Percentiles rank a stretch among this genome's conserved stretches.
These are phyloP conservation scores for Ballota nigra DNA, from an alignment of 257 asterid genomes.

Conservation along the genomic window DNA sequence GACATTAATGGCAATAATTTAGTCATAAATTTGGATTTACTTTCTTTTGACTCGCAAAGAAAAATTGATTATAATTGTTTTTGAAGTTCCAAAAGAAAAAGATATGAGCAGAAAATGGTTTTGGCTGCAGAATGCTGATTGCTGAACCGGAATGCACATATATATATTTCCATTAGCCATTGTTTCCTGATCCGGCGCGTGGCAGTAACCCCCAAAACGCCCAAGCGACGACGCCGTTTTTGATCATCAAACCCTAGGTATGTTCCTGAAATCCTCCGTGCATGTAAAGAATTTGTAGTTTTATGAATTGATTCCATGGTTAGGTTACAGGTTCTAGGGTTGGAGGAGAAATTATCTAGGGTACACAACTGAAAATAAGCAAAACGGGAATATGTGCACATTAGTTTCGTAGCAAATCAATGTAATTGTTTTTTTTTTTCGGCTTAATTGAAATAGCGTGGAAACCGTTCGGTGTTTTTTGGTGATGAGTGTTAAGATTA, in stretches of 20 bases:
- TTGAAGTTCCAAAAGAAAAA: neutral
- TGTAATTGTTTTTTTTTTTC: neutral
- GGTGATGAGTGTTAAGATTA: too few species aligned
- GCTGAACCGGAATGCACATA: neutral
- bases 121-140: neutral
- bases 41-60: constrained; percentile 2
- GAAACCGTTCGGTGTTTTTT: constrained; percentile 6
- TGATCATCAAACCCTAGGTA: constrained; percentile 28
- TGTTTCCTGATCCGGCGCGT: constrained; percentile 23
- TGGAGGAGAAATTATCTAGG: constrained; percentile 28
- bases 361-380: constrained; percentile 1
- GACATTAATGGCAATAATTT: neutral
- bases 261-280: constrained; percentile 10
- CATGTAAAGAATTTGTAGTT: constrained; percentile 3
- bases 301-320: constrained; percentile 9
- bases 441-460: neutral
- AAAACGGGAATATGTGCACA: neutral
- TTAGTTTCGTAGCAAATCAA: neutral
- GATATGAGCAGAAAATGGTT: neutral
- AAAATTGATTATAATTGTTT: neutral
- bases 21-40: constrained; percentile 7
- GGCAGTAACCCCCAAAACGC: constrained; percentile 28
- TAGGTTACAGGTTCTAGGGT: constrained; percentile 25
- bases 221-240: constrained; percentile 30
- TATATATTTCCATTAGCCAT: neutral